Evolutionary conservation across 345 rosid species (phyloP).

Genomic region (Ceriops zippeliana): DNA sequence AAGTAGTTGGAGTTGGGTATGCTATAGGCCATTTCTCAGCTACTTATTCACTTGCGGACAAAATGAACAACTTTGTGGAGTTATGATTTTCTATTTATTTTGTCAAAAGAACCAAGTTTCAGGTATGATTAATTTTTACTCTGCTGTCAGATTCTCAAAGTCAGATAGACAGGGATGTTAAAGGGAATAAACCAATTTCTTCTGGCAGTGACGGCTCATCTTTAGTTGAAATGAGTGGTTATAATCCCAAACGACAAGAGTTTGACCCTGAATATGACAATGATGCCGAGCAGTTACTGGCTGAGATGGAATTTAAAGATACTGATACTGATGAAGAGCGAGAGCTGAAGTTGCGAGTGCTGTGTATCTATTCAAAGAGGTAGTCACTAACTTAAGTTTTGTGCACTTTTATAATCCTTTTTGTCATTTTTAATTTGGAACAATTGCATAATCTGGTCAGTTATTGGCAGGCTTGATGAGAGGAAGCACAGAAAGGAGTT

Average conservation of each 20-base stretch:
- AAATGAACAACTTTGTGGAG: not conserved
- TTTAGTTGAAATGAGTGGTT: conserved; percentile 71
- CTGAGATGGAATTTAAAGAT: conserved; percentile 98
- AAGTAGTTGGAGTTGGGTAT: no score
- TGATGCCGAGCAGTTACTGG: conserved; percentile 90
- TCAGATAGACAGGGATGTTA: conserved; percentile 44
- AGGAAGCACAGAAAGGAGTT: conserved; percentile 92
- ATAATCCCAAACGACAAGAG: conserved; percentile 76
- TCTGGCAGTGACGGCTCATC: conserved; percentile 57
- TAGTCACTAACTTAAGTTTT: conserved; percentile 8
- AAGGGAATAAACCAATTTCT: conserved; percentile 64
- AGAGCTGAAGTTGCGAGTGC: conserved; percentile 76
- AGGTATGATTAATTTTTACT: not conserved
- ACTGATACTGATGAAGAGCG: conserved; percentile 79
- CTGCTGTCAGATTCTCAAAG: conserved; percentile 54
- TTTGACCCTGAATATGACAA: conserved; percentile 94
- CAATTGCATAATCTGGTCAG: not conserved
- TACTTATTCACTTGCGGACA: not conserved
- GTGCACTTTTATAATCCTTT: not conserved
- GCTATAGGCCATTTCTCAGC: no score
- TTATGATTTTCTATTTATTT: not conserved
- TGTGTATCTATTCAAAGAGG: conserved; percentile 85
- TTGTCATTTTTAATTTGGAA: not conserved
- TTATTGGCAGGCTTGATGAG: conserved; percentile 76
- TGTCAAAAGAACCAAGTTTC: not conserved